Conservation (phyloP, 176 grass and related monocot genomes). For the Lolium rigidum region DNA sequence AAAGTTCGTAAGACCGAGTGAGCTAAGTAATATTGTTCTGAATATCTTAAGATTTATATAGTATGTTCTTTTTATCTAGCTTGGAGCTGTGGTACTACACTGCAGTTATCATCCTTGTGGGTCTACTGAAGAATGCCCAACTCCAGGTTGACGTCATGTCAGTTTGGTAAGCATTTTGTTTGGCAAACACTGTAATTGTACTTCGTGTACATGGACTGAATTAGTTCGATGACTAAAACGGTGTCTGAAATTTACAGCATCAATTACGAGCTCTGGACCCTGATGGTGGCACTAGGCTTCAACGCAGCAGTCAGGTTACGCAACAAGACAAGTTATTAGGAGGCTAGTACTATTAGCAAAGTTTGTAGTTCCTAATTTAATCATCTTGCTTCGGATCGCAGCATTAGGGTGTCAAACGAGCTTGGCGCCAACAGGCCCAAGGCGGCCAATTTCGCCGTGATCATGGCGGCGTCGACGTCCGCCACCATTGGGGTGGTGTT, state of each 20-base stretch:
- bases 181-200: not conserved
- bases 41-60: no score
- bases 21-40: no score
- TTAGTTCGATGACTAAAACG: not conserved
- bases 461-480: conserved; percentile 70
- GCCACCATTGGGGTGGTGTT: conserved; percentile 59
- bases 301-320: conserved; percentile 79
- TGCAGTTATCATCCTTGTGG: conserved; percentile 79
- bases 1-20: no score
- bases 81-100: conserved; percentile 97
- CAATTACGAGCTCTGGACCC: conserved; percentile 87
- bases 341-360: not conserved
- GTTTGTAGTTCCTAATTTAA: not conserved
- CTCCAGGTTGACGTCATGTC: conserved; percentile 84
- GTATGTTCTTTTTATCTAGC: conserved; percentile 43
- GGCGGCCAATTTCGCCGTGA: conserved; percentile 78
- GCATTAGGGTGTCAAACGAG: conserved; percentile 94
- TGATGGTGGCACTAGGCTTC: conserved; percentile 92
- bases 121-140: conserved; percentile 66
- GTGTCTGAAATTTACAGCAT: conserved; percentile 56
- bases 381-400: conserved; percentile 23
- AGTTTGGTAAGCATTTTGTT: conserved; percentile 58
- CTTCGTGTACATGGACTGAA: not conserved
- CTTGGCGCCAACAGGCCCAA: conserved; percentile 73
- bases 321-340: no score